These are phyloP conservation scores for Pleurotus salmoneostramineus DNA, from an alignment of 768 basidiomycete species.

Conservation along the genomic window DNA sequence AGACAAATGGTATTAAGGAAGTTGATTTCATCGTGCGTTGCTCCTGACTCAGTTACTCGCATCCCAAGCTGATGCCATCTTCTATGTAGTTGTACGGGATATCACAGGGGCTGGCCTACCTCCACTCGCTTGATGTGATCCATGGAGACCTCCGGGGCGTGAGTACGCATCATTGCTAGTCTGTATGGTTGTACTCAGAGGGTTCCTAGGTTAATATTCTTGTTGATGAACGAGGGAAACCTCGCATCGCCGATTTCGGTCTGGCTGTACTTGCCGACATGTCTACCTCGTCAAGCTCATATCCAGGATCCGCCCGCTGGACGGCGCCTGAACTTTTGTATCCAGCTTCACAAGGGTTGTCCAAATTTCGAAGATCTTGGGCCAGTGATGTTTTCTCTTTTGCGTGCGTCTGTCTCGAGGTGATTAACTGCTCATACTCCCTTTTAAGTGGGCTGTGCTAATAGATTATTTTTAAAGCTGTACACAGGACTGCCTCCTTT, in stretches of 20 bases:
- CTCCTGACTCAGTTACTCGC: not conserved
- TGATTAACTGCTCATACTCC: conserved; percentile 2
- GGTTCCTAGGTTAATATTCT: conserved; percentile 25
- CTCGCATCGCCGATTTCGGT: conserved; percentile 31
- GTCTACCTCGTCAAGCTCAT: conserved; percentile 17
- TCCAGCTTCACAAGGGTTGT: conserved; percentile 21
- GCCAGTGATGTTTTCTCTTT: conserved; percentile 29
- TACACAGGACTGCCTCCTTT: conserved; percentile 8
- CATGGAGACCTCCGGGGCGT: conserved; percentile 21
- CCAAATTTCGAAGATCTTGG: conserved; percentile 18
- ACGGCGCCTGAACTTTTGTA: conserved; percentile 32
- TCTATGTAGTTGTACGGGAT: conserved; percentile 16
- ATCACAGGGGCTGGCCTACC: conserved; percentile 17
- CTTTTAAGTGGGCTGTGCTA: not conserved
- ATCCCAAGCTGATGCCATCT: not conserved
- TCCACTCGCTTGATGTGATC: conserved; percentile 17
- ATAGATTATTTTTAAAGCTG: not conserved
- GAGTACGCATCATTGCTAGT: not conserved
- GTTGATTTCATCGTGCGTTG: not conserved
- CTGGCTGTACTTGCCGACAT: conserved; percentile 24
- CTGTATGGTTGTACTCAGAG: not conserved
- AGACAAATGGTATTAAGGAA: conserved; percentile 1
- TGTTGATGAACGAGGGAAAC: conserved; percentile 23
- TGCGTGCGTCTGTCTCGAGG: conserved; percentile 28
- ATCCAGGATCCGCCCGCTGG: conserved; percentile 25